Conservation (phyloP, 345 rosid genomes). For the Pistacia atlantica region DNA sequence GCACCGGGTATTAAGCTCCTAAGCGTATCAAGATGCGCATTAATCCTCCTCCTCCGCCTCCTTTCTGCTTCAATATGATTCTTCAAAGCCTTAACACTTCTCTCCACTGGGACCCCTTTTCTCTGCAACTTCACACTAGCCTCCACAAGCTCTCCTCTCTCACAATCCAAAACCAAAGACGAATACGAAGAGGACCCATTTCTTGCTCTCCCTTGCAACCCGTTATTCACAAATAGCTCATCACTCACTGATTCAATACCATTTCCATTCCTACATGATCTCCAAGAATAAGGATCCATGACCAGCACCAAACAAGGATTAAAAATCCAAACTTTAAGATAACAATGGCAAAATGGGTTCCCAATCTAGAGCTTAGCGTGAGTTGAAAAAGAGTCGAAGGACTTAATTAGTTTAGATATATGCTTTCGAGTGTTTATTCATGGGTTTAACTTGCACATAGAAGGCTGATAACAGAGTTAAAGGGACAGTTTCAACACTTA, state of each 20-base stretch:
- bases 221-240: conserved; percentile 8
- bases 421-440: no score
- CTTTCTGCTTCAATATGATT: conserved; percentile 65
- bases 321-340: background rate
- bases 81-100: conserved; percentile 46
- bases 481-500: no score
- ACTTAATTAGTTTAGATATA: no score
- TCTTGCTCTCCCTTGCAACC: background rate
- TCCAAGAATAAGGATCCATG: conserved; percentile 12
- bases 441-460: no score
- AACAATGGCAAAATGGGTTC: background rate
- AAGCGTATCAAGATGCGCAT: conserved; percentile 53
- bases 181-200: conserved; percentile 20
- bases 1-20: conserved; percentile 47
- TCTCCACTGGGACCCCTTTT: conserved; percentile 35
- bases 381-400: background rate
- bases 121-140: conserved; percentile 30
- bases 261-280: background rate
- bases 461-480: no score
- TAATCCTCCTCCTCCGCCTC: conserved; percentile 54
- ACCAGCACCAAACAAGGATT: background rate
- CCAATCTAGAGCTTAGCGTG: no score
- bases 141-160: conserved; percentile 48
- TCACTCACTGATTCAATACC: conserved; percentile 11
- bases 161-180: conserved; percentile 46